These are phyloP conservation scores for Leccinum variabile DNA, from an alignment of 1,284 basidiomycete genomes.

Conservation along the genomic window DNA sequence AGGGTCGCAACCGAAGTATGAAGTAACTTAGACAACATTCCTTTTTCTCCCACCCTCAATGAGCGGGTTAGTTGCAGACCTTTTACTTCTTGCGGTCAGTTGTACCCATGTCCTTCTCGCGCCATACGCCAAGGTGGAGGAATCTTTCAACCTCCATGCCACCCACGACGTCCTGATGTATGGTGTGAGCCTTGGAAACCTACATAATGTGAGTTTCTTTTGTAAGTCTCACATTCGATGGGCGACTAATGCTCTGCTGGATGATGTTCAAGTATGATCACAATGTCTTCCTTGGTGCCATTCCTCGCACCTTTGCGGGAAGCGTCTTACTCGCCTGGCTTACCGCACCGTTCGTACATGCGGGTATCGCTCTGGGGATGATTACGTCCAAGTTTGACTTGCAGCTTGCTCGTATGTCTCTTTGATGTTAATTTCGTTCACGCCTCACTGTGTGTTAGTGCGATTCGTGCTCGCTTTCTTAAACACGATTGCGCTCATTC, in stretches of 20 bases:
- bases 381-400: constrained; percentile 56
- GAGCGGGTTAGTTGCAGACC: constrained; percentile 44
- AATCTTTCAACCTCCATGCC: constrained; percentile 94
- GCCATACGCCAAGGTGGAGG: constrained; percentile 96
- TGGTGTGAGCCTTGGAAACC: constrained; percentile 48
- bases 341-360: constrained; percentile 45
- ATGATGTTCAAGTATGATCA: constrained; percentile 76
- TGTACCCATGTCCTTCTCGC: constrained; percentile 72
- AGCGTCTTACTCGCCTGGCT: constrained; percentile 62
- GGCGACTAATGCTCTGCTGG: constrained; percentile 11
- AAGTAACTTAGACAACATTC: background rate
- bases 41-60: constrained; percentile 7
- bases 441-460: constrained; percentile 44
- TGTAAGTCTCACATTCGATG: background rate
- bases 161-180: constrained; percentile 85
- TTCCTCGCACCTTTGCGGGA: constrained; percentile 87
- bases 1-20: background rate
- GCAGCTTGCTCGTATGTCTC: constrained; percentile 59
- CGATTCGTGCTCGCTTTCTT: constrained; percentile 72
- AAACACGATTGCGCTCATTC: constrained; percentile 65
- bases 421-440: background rate
- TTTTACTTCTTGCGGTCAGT: constrained; percentile 54
- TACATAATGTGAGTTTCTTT: constrained; percentile 49
- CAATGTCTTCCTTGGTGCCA: constrained; percentile 83
- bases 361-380: constrained; percentile 43